phyloP scores from a whole-genome alignment of 2,329 filamentous ascomycete genomes.

The Scedosporium minutisporum region DNA sequence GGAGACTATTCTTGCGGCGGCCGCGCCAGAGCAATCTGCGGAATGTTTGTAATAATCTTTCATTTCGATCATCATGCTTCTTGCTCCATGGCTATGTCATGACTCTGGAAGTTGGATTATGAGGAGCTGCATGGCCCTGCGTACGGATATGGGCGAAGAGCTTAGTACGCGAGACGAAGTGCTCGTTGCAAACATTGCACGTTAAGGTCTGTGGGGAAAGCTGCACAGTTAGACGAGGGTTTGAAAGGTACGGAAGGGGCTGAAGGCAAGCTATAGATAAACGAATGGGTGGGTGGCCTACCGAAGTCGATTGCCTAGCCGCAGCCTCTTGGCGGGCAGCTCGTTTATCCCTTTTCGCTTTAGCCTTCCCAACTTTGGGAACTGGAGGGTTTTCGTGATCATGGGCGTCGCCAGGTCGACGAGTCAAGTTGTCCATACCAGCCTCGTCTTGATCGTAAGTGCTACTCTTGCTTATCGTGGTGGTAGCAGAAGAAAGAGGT shows the following conservation, averaged over 20 bases:
- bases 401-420: not conserved
- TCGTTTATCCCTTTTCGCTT: conserved; percentile 37
- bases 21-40: too few relatives aligned
- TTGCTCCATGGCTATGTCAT: too few relatives aligned
- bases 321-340: conserved; percentile 29
- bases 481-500: too few relatives aligned
- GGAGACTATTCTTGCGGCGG: too few relatives aligned
- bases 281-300: conserved; percentile 19
- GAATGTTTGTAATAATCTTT: too few relatives aligned
- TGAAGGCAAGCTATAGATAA: not conserved
- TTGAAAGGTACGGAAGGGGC: not conserved
- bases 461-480: too few relatives aligned
- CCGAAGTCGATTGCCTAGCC: conserved; percentile 20
- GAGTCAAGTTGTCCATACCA: conserved; percentile 7
- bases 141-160: conserved; percentile 66
- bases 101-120: too few relatives aligned
- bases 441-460: conserved; percentile 15
- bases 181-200: conserved; percentile 28
- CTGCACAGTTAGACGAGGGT: conserved; percentile 1
- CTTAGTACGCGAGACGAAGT: conserved; percentile 54
- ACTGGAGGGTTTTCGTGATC: not conserved
- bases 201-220: not conserved
- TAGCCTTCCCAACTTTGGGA: not conserved
- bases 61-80: too few relatives aligned
- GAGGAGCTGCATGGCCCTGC: conserved; percentile 50